phyloP scores from a whole-genome alignment of 1,284 basidiomycete species.

The Pseudozyma tsukubaensis region DNA sequence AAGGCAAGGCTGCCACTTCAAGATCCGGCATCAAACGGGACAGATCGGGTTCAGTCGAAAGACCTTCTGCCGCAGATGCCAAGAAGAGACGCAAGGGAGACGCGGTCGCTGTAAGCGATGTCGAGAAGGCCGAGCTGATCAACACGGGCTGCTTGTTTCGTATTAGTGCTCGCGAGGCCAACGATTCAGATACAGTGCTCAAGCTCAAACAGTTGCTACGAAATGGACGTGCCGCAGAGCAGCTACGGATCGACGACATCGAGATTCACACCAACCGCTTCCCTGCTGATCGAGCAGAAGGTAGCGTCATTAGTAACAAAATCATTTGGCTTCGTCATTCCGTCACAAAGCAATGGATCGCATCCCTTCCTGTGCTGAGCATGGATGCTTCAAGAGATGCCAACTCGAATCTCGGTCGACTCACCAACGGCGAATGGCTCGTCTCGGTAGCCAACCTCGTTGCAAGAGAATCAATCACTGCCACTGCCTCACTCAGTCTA shows the following conservation, averaged over 20 bases:
- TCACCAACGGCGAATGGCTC: conserved; percentile 45
- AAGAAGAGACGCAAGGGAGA: conserved; percentile 10
- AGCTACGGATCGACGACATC: conserved; percentile 3
- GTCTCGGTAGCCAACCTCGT: conserved; percentile 6
- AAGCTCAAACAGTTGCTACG: conserved; percentile 16
- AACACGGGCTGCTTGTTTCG: conserved; percentile 32
- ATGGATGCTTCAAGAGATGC: neutral
- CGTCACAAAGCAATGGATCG: conserved; percentile 4
- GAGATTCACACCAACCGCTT: neutral
- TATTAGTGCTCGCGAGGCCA: conserved; percentile 21
- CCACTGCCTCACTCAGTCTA: conserved; percentile 7
- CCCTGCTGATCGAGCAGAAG: neutral
- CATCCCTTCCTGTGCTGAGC: conserved; percentile 20
- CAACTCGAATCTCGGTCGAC: conserved; percentile 2
- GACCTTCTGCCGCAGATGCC: neutral
- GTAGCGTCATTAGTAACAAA: conserved; percentile 17
- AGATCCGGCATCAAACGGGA: conserved; percentile 12
- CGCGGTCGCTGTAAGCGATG: too few relatives aligned
- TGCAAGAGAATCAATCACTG: conserved; percentile 5
- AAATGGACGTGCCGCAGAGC: neutral
- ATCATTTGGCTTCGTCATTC: conserved; percentile 8
- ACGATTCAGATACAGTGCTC: conserved; percentile 17
- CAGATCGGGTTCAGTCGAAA: conserved; percentile 3
- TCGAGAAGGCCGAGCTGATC: conserved; percentile 11
- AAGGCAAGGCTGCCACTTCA: neutral